Evolutionary conservation across 345 rosid species (phyloP), one percentile per base, ranked within the genome.

Genomic region (Excoecaria cochinchinensis): DNA sequence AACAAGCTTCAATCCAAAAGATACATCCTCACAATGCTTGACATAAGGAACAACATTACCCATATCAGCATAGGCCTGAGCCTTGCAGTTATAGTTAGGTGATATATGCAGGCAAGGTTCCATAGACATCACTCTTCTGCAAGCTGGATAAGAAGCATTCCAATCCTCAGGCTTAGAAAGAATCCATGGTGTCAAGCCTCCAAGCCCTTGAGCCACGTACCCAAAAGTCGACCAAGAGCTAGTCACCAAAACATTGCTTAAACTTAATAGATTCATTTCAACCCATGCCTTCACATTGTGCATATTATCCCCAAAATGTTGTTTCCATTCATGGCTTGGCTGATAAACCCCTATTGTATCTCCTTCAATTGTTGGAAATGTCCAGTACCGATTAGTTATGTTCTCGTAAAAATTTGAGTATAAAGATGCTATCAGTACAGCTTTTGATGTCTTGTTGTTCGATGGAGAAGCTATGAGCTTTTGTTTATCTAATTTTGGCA

Each of bases 301-400:
- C 74, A 70, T 42, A 70, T 6, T 57, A 14, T 56, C 63, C 25
- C 64, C 74, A 40, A 38, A 79, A 6, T 46, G 71, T 36, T 79
- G 82, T 17, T 8, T 10, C 55, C 25, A 55, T 10, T 74, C 82
- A 6, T 74, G 78, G 70, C 78, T 79, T 19, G 78, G 75, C 75
- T 79, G 82, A 22, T 61, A 55, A 15, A 79, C 71, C 25, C 61
- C 76, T 2, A 78, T 60, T 16, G 50, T 16, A 12, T 78, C 81
- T 11, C 76, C 76, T 16, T 24, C 61, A 1, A 17, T 53, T 0
- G 78, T 63, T 16, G 82, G 71, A 8, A 21, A 63, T 47, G 36
- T 69, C 82, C 78, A 79, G 16, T 74, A 79, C 75, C 65, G 15
- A 36, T 65, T 38, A 48, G 50, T 74, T 11, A 74, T 14, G 12